A percentile compares a stretch with the other conserved stretches of the same genome.
Conservation (phyloP, 2,329 filamentous ascomycete genomes). For the Pseudogymnoascus sp. region DNA sequence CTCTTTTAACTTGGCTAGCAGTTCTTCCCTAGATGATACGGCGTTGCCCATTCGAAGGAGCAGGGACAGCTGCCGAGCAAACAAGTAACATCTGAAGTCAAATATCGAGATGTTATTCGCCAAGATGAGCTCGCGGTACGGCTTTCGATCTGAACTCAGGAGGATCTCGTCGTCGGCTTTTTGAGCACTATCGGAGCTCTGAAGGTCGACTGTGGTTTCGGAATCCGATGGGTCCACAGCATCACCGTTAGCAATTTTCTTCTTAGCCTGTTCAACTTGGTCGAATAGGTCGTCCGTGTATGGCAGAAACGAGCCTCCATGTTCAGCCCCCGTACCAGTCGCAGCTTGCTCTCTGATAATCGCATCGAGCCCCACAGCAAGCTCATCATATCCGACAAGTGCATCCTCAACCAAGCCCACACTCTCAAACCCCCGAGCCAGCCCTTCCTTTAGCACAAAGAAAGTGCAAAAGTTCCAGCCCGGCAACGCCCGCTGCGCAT, state of each 20-base stretch:
- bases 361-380: conserved; percentile 77
- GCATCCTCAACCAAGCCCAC: conserved; percentile 95
- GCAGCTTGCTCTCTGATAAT: conserved; percentile 67
- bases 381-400: conserved; percentile 87
- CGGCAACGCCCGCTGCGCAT: conserved; percentile 75
- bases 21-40: conserved; percentile 53
- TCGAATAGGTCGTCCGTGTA: conserved; percentile 68
- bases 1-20: conserved; percentile 54
- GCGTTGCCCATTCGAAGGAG: conserved; percentile 77
- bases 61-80: conserved; percentile 77
- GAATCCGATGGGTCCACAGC: conserved; percentile 30
- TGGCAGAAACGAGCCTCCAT: conserved; percentile 63
- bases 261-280: conserved; percentile 46
- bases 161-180: conserved; percentile 48
- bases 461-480: conserved; percentile 99
- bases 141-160: conserved; percentile 60
- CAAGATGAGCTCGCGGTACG: conserved; percentile 85
- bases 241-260: conserved; percentile 31
- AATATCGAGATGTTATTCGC: conserved; percentile 94
- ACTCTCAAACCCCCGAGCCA: conserved; percentile 90
- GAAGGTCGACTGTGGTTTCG: conserved; percentile 43
- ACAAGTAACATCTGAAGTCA: conserved; percentile 91
- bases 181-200: conserved; percentile 34
- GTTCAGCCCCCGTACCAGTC: conserved; percentile 52
- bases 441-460: conserved; percentile 92